These are phyloP conservation scores for Scytalidium lignicola DNA, from an alignment of 2,329 filamentous ascomycete species.

Conservation along the genomic window DNA sequence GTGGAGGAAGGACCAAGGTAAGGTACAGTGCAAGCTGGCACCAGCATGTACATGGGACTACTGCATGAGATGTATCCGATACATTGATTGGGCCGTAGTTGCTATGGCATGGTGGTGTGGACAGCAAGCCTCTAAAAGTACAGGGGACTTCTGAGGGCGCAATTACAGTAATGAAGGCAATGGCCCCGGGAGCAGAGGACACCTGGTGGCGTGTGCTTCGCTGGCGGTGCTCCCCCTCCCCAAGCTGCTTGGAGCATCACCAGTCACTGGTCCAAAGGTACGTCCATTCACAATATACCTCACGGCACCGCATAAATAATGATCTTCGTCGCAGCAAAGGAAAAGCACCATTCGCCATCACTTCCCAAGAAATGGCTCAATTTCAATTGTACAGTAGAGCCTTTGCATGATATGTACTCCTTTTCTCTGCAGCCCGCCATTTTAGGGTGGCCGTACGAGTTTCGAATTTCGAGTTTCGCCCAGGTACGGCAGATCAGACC, in stretches of 20 bases:
- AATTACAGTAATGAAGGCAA: not conserved
- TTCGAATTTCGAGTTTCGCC: no score
- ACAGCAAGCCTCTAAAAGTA: not conserved
- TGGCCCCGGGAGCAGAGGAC: slow-evolving; percentile 12
- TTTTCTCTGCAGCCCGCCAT: no score
- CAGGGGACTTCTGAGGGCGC: not conserved
- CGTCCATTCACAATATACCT: no score
- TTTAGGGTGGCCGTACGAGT: no score
- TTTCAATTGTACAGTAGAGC: no score
- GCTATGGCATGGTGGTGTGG: not conserved
- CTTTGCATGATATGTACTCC: no score
- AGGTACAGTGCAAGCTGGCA: not conserved
- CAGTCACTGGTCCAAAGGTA: no score
- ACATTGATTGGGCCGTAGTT: not conserved
- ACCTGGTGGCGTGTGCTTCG: slow-evolving; percentile 21
- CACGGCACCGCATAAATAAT: no score
- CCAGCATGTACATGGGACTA: not conserved
- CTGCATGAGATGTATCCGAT: not conserved
- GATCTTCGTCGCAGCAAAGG: no score
- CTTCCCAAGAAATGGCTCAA: no score
- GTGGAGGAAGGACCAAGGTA: not conserved
- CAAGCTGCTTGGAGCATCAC: not conserved
- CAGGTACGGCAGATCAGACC: no score
- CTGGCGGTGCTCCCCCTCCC: not conserved
- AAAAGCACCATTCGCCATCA: no score